phyloP scores from a whole-genome alignment of 2,329 filamentous ascomycete genomes.

The Alternaria sp. region DNA sequence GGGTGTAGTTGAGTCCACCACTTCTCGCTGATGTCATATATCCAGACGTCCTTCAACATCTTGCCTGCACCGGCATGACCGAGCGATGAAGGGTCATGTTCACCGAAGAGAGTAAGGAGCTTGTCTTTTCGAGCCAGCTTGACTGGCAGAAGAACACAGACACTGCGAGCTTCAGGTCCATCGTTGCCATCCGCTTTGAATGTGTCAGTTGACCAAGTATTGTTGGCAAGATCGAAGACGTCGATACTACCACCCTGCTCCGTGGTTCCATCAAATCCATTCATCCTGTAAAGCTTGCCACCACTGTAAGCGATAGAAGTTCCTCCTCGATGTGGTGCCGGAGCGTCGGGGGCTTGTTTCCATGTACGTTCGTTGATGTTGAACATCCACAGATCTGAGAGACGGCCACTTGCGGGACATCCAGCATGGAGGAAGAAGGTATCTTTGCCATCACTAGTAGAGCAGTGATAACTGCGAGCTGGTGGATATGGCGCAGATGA shows the following conservation, averaged over 20 bases:
- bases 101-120: constrained; percentile 61
- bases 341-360: constrained; percentile 71
- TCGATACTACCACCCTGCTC: constrained; percentile 78
- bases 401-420: constrained; percentile 66
- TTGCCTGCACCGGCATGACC: constrained; percentile 63
- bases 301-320: constrained; percentile 69
- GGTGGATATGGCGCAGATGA: constrained; percentile 61
- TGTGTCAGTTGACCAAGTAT: constrained; percentile 51
- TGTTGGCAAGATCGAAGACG: constrained; percentile 54
- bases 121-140: constrained; percentile 42
- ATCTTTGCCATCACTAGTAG: constrained; percentile 68
- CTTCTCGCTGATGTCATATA: constrained; percentile 47
- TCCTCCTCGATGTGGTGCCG: constrained; percentile 70
- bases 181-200: constrained; percentile 52
- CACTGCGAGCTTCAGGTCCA: constrained; percentile 59
- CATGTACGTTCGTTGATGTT: constrained; percentile 68
- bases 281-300: constrained; percentile 76
- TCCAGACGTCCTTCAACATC: constrained; percentile 62
- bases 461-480: constrained; percentile 74
- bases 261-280: constrained; percentile 74
- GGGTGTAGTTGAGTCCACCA: constrained; percentile 44
- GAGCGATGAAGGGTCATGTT: constrained; percentile 59
- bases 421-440: constrained; percentile 80
- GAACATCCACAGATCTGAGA: constrained; percentile 80
- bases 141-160: constrained; percentile 55